Evolutionary conservation across 257 asterid species (phyloP), one percentile per base, ranked within the genome.

Genomic region (Jacaranda copaia): DNA sequence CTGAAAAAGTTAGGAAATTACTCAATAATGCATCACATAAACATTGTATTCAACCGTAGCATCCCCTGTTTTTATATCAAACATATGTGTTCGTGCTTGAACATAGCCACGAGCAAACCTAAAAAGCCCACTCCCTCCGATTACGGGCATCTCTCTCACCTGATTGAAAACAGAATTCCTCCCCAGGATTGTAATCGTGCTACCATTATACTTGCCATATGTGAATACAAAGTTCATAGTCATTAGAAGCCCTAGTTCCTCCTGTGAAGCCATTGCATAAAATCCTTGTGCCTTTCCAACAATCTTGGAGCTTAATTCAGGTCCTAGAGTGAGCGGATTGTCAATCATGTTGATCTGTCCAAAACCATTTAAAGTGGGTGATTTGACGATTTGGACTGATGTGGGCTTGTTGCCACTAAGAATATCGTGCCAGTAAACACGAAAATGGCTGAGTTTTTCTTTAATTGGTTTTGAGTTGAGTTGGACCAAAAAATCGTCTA

Each of bases 51-150:
- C 84, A 66, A 91, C 92, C 1, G 81, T 83, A 6, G 93, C 97
- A 84, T 89, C 93, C 5, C 91, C 86, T 4, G 86, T 81, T 36
- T 80, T 84, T 20, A 38, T 2, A 75, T 91, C 76, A 13, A 84
- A n/a, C 61, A 8, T 42, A 19, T 84, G 84, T 6, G 96, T 91
- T 15, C 83, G 83, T 32, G 91, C 95, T 82, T 86, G 79, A 36
- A 72, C 95, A 67, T 91, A 91, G 8, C 95, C 95, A 1, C 89
- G 74, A 5, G 88, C 89, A 25, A 84, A 89, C 43, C 97, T 88
- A 59, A 89, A 87, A 79, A 91, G 88, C 84, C 93, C 91, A 40
- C 88, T 84, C 14, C 97, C 97, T 5, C 97, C 97, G 7, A 87
- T 70, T 71, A 91, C 89, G 8, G 96, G 84, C 97, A 91, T 89